Percentiles rank a stretch among this genome's conserved stretches.
Conservation (phyloP, 2,329 filamentous ascomycete species). For the Parascedosporium putredinis region DNA sequence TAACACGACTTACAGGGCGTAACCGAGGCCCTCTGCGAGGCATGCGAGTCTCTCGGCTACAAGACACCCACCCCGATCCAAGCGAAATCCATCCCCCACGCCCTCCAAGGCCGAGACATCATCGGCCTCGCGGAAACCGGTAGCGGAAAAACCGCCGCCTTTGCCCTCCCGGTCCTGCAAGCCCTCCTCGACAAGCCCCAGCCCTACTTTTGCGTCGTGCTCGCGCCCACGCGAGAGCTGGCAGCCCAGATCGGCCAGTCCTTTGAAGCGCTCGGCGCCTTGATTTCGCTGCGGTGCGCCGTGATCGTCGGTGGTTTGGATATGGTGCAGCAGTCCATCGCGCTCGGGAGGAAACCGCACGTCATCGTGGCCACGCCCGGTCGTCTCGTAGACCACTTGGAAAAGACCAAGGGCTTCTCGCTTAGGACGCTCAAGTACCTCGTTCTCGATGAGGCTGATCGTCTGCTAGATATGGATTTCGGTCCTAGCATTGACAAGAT, state of each 20-base stretch:
- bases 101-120: constrained; percentile 71
- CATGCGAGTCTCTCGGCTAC: constrained; percentile 73
- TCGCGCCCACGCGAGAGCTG: constrained; percentile 88
- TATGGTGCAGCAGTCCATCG: constrained; percentile 85
- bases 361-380: constrained; percentile 89
- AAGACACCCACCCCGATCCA: constrained; percentile 85
- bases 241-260: constrained; percentile 83
- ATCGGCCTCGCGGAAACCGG: constrained; percentile 94
- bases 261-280: constrained; percentile 76
- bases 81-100: constrained; percentile 68
- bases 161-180: constrained; percentile 86
- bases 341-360: constrained; percentile 91
- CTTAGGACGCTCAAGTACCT: constrained; percentile 73
- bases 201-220: constrained; percentile 74
- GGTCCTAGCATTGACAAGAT: constrained; percentile 89
- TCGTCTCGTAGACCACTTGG: constrained; percentile 78
- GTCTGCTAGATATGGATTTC: constrained; percentile 88
- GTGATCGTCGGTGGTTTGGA: constrained; percentile 91
- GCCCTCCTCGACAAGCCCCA: constrained; percentile 81
- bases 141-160: constrained; percentile 90
- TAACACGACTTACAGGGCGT: constrained; percentile 47
- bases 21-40: constrained; percentile 79
- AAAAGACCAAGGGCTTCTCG: constrained; percentile 95
- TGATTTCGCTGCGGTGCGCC: constrained; percentile 78
- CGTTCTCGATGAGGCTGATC: constrained; percentile 91